A percentile compares a stretch with the other conserved stretches of the same genome.
phyloP scores from a whole-genome alignment of 345 rosid genomes.

The Barbarea vulgaris region DNA sequence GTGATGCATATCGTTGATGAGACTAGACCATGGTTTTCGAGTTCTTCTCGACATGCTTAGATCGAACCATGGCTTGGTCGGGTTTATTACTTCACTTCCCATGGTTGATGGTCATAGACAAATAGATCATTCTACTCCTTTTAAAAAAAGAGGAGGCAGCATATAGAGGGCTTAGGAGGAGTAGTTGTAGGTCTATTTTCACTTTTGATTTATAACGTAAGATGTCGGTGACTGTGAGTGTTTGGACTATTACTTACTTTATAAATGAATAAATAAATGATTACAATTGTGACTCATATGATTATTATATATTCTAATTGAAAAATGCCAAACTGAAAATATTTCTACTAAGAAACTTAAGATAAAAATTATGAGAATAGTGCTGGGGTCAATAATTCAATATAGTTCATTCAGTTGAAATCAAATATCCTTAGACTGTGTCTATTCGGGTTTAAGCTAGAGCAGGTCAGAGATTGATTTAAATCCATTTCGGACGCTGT shows the following conservation, averaged over 20 bases:
- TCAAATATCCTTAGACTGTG: not conserved
- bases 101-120: constrained; percentile 37
- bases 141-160: constrained; percentile 8
- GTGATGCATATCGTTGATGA: constrained; percentile 33
- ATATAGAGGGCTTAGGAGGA: constrained; percentile 23
- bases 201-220: constrained; percentile 27
- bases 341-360: not conserved
- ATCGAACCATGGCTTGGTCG: constrained; percentile 51
- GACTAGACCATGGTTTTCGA: constrained; percentile 54
- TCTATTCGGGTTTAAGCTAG: not conserved
- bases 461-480: not conserved
- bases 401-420: not conserved
- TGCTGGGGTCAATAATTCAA: not conserved
- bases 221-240: constrained; percentile 27
- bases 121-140: not conserved
- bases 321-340: not conserved
- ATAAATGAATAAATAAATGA: constrained; percentile 17
- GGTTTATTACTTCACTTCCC: constrained; percentile 47
- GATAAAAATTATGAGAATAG: not conserved
- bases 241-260: constrained; percentile 33
- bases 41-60: constrained; percentile 75
- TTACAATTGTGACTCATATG: constrained; percentile 26
- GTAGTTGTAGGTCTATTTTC: constrained; percentile 35
- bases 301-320: not conserved
- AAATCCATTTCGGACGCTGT: not conserved